phyloP scores from a whole-genome alignment of 108 stramenopile genomes.

The Pseudonitzschia multistriata region DNA sequence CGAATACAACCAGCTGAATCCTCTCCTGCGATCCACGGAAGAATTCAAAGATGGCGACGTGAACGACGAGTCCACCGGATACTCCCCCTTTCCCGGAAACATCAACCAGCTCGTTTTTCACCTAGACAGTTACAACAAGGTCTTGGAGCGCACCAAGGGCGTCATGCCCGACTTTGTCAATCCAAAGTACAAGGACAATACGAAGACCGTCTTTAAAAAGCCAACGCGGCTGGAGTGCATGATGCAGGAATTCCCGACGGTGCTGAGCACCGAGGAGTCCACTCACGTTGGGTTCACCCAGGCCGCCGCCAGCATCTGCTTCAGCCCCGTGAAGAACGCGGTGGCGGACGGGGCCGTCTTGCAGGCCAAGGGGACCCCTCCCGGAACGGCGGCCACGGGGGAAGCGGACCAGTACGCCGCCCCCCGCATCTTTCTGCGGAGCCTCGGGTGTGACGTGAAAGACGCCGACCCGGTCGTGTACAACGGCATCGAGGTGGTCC shows the following conservation, averaged over 20 bases:
- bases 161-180: conserved; percentile 97
- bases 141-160: conserved; percentile 73
- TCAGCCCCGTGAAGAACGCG: conserved; percentile 96
- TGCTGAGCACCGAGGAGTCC: conserved; percentile 58
- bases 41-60: conserved; percentile 88
- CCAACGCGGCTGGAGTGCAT: conserved; percentile 97
- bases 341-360: conserved; percentile 78
- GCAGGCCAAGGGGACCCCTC: conserved; percentile 80
- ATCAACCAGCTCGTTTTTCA: conserved; percentile 95
- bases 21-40: conserved; percentile 80
- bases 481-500: conserved; percentile 61
- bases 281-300: conserved; percentile 94
- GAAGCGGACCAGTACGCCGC: conserved; percentile 91
- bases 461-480: conserved; percentile 49
- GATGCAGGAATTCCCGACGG: conserved; percentile 98
- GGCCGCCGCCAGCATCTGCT: conserved; percentile 83
- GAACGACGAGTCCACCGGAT: conserved; percentile 85
- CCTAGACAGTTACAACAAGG: conserved; percentile 77
- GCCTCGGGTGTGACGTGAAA: conserved; percentile 67
- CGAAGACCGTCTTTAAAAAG: conserved; percentile 96
- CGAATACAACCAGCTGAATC: conserved; percentile 94
- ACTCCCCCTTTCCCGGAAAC: conserved; percentile 96
- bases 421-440: conserved; percentile 52
- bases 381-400: conserved; percentile 89
- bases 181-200: conserved; percentile 96